A percentile compares a stretch with the other conserved stretches of the same genome.
phyloP scores from a whole-genome alignment of 345 rosid genomes.

The Acer saccharum region DNA sequence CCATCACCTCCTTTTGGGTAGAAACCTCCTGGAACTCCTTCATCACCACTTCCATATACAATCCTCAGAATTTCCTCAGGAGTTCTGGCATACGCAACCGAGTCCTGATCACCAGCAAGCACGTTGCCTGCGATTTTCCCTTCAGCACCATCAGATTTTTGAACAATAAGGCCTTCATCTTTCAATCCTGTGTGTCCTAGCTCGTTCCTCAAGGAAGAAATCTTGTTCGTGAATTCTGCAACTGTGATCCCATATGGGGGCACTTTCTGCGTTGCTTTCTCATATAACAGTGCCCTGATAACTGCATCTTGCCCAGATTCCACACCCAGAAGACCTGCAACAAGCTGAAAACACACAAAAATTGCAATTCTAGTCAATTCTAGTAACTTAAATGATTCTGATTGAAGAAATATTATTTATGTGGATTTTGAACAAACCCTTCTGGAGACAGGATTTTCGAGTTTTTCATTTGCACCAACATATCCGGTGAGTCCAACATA shows the following conservation, averaged over 20 bases:
- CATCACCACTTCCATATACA: constrained; percentile 40
- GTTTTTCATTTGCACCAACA: constrained; percentile 74
- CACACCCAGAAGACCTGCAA: constrained; percentile 78
- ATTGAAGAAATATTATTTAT: background rate
- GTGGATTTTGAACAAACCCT: constrained; percentile 40
- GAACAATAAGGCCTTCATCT: constrained; percentile 50
- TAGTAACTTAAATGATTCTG: too few species aligned
- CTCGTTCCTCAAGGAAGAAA: constrained; percentile 35
- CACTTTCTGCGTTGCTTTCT: constrained; percentile 32
- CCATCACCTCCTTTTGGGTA: constrained; percentile 44
- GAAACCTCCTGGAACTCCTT: constrained; percentile 37
- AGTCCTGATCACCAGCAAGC: constrained; percentile 36
- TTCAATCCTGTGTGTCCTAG: constrained; percentile 31
- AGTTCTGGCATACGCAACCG: constrained; percentile 33
- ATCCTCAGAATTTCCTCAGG: constrained; percentile 37
- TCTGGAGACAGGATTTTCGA: constrained; percentile 42
- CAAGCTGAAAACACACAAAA: constrained; percentile 41
- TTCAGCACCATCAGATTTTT: constrained; percentile 28
- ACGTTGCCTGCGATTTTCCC: constrained; percentile 37
- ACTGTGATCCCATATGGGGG: constrained; percentile 41
- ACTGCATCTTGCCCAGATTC: constrained; percentile 87
- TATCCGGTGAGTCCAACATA: constrained; percentile 85
- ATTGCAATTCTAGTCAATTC: too few species aligned
- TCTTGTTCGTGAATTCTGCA: constrained; percentile 41
- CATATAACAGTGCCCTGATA: constrained; percentile 59